A percentile compares a stretch with the other conserved stretches of the same genome.
These are phyloP conservation scores for Dalbergia cochinchinensis DNA, from an alignment of 306 rosid genomes.

Conservation along the genomic window DNA sequence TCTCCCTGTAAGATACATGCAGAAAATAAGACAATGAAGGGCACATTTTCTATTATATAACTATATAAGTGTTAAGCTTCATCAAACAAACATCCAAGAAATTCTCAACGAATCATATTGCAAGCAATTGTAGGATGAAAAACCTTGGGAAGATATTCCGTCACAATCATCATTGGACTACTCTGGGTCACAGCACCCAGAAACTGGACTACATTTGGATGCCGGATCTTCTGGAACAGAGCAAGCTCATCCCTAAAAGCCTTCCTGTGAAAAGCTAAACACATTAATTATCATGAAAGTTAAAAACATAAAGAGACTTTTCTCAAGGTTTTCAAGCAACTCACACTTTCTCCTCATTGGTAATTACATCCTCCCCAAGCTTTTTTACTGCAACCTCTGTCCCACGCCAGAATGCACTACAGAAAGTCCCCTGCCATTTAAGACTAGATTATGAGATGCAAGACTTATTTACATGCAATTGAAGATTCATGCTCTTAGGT, in stretches of 20 bases:
- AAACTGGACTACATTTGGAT: slow-evolving; percentile 97
- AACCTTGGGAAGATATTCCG: slow-evolving; percentile 97
- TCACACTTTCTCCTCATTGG: slow-evolving; percentile 87
- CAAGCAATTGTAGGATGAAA: slow-evolving; percentile 41
- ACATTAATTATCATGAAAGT: slow-evolving; percentile 38
- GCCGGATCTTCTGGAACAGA: slow-evolving; percentile 90
- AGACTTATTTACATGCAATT: slow-evolving; percentile 30
- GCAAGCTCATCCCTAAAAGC: slow-evolving; percentile 94
- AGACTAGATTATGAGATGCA: slow-evolving; percentile 33
- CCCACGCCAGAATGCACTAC: slow-evolving; percentile 89
- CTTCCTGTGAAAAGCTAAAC: slow-evolving; percentile 66
- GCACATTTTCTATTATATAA: slow-evolving; percentile 33
- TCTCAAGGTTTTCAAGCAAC: slow-evolving; percentile 46
- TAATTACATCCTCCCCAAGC: slow-evolving; percentile 75
- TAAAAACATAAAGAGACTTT: not conserved
- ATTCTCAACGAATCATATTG: slow-evolving; percentile 24
- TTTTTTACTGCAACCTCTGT: slow-evolving; percentile 90
- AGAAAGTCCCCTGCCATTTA: slow-evolving; percentile 81
- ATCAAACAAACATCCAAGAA: slow-evolving; percentile 32
- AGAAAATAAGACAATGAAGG: slow-evolving; percentile 35
- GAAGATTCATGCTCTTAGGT: not conserved
- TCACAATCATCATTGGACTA: slow-evolving; percentile 99
- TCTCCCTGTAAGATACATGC: slow-evolving; percentile 74
- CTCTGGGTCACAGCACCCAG: slow-evolving; percentile 99
- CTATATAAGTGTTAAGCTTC: slow-evolving; percentile 23